Evolutionary conservation across 2,329 filamentous ascomycete species (phyloP), one percentile per base, ranked within the genome.

Genomic region (Curvularia sp.): DNA sequence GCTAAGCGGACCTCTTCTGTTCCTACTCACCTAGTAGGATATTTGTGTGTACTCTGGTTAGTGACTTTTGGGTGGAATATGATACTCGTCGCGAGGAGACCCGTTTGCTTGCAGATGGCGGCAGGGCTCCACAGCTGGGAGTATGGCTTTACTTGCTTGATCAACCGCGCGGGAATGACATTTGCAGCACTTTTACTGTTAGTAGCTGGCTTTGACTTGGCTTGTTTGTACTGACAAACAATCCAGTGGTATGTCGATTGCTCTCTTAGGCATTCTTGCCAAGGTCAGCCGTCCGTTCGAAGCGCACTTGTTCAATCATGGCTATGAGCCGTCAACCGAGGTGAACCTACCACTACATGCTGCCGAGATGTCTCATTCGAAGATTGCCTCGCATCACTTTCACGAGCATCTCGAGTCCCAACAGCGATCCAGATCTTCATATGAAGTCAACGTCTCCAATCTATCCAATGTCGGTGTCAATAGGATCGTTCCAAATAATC

Each of bases 61-160:
- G 52, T 78, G 58, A 75, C 75, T 3, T 66, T 66, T 2, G 77
- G 77, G 6, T 78, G 77, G 77, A 75, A 77, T 60, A 69, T 78
- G 60, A 77, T 79, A 41, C 62, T 74, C 12, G 73, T 77, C 3
- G 75, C 75, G 13, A 66, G 77, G n/a, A 69, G 71, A 53, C 77
- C 76, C 6, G 33, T 69, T 5, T 78, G 77, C 53, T 55, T 75
- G 18, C 55, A 67, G 24, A 55, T 58, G 12, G 66, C 52, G n/a
- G 44, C 62, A 6, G 64, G 60, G 8, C 63, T 68, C 31, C 57
- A 66, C 43, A 56, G 60, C n/a, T 78, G 76, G 75, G 70, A 76
- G 47, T 62, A 61, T 26, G 76, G 76, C 5, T 54, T 61, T n/a
- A 68, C 69, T 6, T 79, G 77, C 53, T 54, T 64, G 5, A 54